A percentile compares a stretch with the other conserved stretches of the same genome.
Evolutionary conservation across 1,284 basidiomycete species (phyloP).

Genomic region (Tremellales sp.): DNA sequence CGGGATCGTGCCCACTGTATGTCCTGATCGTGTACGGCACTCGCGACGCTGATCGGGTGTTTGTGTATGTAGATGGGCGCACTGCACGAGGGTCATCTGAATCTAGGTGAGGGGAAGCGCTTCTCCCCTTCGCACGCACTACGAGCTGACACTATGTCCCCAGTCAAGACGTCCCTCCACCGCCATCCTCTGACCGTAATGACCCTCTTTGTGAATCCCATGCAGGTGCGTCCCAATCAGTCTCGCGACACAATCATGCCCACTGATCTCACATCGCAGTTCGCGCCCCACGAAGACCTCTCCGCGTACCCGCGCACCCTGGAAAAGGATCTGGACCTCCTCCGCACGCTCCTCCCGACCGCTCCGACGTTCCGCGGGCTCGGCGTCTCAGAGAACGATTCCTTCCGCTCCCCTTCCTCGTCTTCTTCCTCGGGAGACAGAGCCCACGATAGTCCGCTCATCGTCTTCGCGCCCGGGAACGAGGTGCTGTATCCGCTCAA

Average conservation of each 20-base stretch:
- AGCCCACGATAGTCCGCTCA: slow-evolving; percentile 52
- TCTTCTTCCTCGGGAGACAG: slow-evolving; percentile 1
- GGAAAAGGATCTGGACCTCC: slow-evolving; percentile 52
- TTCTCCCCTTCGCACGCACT: not conserved
- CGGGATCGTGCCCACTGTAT: slow-evolving; percentile 79
- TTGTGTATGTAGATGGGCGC: slow-evolving; percentile 69
- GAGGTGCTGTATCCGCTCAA: slow-evolving; percentile 75
- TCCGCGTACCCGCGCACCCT: slow-evolving; percentile 82
- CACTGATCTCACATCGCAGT: slow-evolving; percentile 52
- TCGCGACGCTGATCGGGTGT: not conserved
- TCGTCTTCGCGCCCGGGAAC: slow-evolving; percentile 73
- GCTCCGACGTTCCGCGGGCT: slow-evolving; percentile 33
- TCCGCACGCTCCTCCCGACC: slow-evolving; percentile 60
- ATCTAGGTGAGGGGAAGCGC: slow-evolving; percentile 60
- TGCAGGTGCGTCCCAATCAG: slow-evolving; percentile 51
- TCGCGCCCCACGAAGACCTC: slow-evolving; percentile 92
- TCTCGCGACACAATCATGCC: not conserved
- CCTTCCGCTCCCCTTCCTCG: slow-evolving; percentile 13
- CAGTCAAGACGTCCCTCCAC: slow-evolving; percentile 60
- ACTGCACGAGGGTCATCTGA: slow-evolving; percentile 86
- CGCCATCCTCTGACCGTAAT: slow-evolving; percentile 84
- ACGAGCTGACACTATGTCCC: not conserved
- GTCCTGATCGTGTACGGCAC: not conserved
- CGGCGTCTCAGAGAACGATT: slow-evolving; percentile 35
- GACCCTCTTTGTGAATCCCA: slow-evolving; percentile 96